These are phyloP conservation scores for Bathelium albidoporum DNA, from an alignment of 495 filamentous ascomycete species.

Conservation along the genomic window DNA sequence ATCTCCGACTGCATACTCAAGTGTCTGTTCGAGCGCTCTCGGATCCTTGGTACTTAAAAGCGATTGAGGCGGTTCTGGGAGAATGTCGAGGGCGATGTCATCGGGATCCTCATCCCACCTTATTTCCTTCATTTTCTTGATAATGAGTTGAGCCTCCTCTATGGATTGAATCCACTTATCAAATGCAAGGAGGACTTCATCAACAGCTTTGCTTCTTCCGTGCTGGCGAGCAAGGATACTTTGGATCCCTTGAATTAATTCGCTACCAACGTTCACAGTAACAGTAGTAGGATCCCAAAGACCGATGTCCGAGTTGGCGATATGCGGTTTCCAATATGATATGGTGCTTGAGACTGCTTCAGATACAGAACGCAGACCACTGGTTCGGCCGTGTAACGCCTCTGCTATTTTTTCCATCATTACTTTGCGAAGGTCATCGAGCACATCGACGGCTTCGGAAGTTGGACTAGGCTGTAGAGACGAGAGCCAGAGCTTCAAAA, in stretches of 20 bases:
- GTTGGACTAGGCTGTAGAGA: slow-evolving; percentile 17
- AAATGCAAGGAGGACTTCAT: slow-evolving; percentile 49
- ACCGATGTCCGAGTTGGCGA: slow-evolving; percentile 11
- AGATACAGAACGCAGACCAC: not conserved
- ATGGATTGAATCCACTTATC: slow-evolving; percentile 58
- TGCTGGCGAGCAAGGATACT: slow-evolving; percentile 43
- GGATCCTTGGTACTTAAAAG: slow-evolving; percentile 67
- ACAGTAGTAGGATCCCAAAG: slow-evolving; percentile 38
- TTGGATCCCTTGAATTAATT: slow-evolving; percentile 45
- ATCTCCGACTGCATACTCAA: slow-evolving; percentile 45
- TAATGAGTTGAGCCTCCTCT: slow-evolving; percentile 45
- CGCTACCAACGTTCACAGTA: slow-evolving; percentile 42
- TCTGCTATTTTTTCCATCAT: slow-evolving; percentile 57
- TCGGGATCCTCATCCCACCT: slow-evolving; percentile 73
- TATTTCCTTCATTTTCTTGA: slow-evolving; percentile 55
- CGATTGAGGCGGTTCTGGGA: slow-evolving; percentile 52
- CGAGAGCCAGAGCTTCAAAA: slow-evolving; percentile 66
- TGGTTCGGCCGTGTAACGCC: not conserved
- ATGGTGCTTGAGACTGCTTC: not conserved
- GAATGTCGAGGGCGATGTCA: slow-evolving; percentile 62
- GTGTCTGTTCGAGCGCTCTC: slow-evolving; percentile 46
- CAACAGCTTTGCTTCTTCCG: slow-evolving; percentile 57
- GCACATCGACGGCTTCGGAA: slow-evolving; percentile 42
- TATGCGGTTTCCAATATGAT: not conserved
- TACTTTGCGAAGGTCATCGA: slow-evolving; percentile 55